phyloP scores from a whole-genome alignment of 2,329 filamentous ascomycete species.

The Penicillium glabrum region DNA sequence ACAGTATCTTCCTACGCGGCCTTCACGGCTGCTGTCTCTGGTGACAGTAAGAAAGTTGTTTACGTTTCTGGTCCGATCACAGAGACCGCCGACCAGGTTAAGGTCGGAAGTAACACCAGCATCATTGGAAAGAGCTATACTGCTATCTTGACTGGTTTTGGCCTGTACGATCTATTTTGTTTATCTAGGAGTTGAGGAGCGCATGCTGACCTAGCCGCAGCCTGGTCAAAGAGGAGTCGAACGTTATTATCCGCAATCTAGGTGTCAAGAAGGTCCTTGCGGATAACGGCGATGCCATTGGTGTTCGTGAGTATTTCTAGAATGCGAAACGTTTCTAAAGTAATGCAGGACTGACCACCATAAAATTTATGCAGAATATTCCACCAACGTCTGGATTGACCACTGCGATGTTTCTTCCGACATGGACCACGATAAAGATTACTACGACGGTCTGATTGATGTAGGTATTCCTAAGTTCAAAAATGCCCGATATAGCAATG shows the following conservation, averaged over 20 bases:
- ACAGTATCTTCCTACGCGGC: constrained; percentile 55
- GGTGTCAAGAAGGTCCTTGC: constrained; percentile 59
- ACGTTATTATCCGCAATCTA: constrained; percentile 65
- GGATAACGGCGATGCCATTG: constrained; percentile 59
- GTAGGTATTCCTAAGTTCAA: constrained; percentile 14
- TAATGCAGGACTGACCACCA: neutral
- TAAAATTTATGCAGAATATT: constrained; percentile 18
- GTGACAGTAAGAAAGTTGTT: constrained; percentile 48
- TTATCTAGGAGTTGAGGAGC: neutral
- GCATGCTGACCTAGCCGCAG: constrained; percentile 30
- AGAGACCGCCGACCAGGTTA: constrained; percentile 44
- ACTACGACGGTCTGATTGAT: constrained; percentile 68
- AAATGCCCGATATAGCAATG: too few species aligned
- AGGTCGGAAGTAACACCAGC: constrained; percentile 52
- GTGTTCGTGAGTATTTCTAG: constrained; percentile 47
- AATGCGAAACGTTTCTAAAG: too few species aligned
- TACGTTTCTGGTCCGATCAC: constrained; percentile 49
- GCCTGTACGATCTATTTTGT: constrained; percentile 24
- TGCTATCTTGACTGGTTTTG: constrained; percentile 55
- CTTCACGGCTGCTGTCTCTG: constrained; percentile 52
- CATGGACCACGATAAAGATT: constrained; percentile 63
- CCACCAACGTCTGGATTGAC: constrained; percentile 64
- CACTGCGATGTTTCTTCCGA: constrained; percentile 66
- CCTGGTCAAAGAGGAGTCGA: constrained; percentile 55
- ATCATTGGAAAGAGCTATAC: constrained; percentile 53